Evolutionary conservation across 148 eudicot species (phyloP).

Genomic region (Rheum nobile): DNA sequence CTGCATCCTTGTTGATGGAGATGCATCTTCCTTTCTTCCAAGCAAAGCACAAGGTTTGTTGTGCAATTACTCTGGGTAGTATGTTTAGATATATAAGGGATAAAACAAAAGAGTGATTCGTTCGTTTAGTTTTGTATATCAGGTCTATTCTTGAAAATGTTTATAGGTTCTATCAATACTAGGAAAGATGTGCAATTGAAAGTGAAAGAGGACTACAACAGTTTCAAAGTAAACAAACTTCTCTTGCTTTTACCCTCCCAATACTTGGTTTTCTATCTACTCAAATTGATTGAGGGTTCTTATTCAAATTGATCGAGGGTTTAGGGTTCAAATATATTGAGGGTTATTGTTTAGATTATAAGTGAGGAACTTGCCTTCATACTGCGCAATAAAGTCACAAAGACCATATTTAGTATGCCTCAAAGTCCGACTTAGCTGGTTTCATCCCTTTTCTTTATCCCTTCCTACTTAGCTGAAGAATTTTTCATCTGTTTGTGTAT

Average conservation of each 20-base stretch:
- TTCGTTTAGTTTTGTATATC: conserved; percentile 3
- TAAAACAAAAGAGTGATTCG: neutral
- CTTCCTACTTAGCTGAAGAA: too few relatives aligned
- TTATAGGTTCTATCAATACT: conserved; percentile 78
- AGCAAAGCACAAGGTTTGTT: conserved; percentile 56
- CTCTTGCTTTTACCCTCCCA: neutral
- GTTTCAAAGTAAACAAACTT: conserved; percentile 50
- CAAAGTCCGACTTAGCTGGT: too few relatives aligned
- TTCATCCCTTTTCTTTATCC: too few relatives aligned
- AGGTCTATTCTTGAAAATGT: conserved; percentile 77
- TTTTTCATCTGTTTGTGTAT: too few relatives aligned
- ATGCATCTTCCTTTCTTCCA: conserved; percentile 85
- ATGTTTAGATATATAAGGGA: neutral
- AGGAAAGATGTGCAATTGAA: conserved; percentile 87
- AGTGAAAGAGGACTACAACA: conserved; percentile 94
- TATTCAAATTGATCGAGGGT: too few relatives aligned
- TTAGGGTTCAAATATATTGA: too few relatives aligned
- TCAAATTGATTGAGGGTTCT: too few relatives aligned
- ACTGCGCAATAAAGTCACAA: too few relatives aligned
- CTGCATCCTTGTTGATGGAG: conserved; percentile 71
- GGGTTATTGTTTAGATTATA: too few relatives aligned
- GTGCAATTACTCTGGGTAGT: neutral
- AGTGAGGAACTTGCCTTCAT: too few relatives aligned
- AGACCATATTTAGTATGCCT: too few relatives aligned
- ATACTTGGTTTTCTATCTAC: neutral